A percentile compares a stretch with the other conserved stretches of the same genome.
These are phyloP conservation scores for Parmales sp. DNA, from an alignment of 108 stramenopile species.

Conservation along the genomic window DNA sequence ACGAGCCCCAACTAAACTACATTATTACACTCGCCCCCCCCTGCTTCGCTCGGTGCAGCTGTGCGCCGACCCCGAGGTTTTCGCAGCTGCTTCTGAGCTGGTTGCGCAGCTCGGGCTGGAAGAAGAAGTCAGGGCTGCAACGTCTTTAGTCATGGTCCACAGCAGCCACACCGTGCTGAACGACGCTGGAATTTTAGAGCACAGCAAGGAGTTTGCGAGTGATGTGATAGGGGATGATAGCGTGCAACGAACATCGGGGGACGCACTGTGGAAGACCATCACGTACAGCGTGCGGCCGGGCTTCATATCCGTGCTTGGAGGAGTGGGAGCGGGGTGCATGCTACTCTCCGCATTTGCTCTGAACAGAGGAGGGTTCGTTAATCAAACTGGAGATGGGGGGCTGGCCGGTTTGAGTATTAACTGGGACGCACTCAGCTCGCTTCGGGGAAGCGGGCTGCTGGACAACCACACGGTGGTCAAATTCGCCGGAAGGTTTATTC, in stretches of 20 bases:
- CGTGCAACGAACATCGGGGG: not conserved
- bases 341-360: too few relatives aligned
- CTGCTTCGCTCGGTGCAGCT: too few relatives aligned
- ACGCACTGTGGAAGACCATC: constrained; percentile 4
- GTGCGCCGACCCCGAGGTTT: not conserved
- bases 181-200: not conserved
- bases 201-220: not conserved
- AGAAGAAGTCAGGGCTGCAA: not conserved
- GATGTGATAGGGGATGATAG: not conserved
- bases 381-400: too few relatives aligned
- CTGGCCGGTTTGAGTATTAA: too few relatives aligned
- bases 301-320: not conserved
- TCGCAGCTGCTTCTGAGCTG: not conserved
- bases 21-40: not conserved
- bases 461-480: too few relatives aligned
- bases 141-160: not conserved
- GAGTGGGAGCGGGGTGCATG: constrained; percentile 2
- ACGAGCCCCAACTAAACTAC: not conserved
- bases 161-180: not conserved
- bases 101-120: not conserved
- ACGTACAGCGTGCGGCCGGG: constrained; percentile 9
- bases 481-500: too few relatives aligned
- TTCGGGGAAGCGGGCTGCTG: too few relatives aligned
- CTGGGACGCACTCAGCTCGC: too few relatives aligned
- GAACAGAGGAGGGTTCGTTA: too few relatives aligned